A percentile compares a stretch with the other conserved stretches of the same genome.
These are phyloP conservation scores for Hypoxylon intermedium DNA, from an alignment of 495 filamentous ascomycete species.

Conservation along the genomic window DNA sequence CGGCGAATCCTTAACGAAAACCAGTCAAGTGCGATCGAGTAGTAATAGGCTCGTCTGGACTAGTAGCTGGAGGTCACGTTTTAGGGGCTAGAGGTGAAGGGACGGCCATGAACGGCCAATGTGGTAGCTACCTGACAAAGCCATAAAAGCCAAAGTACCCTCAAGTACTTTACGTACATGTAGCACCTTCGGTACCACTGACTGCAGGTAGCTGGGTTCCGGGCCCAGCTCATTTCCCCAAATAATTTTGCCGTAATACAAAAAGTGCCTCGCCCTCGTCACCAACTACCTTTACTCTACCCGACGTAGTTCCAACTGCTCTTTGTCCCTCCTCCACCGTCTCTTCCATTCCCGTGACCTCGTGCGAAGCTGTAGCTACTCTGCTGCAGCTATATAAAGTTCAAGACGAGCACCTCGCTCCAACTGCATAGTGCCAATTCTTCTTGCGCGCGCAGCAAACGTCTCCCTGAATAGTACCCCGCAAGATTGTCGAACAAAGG, in stretches of 20 bases:
- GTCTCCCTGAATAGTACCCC: constrained; percentile 31
- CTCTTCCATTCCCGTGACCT: constrained; percentile 2
- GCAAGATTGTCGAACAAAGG: constrained; percentile 34
- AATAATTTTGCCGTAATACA: constrained; percentile 41
- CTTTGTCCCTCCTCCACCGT: constrained; percentile 22
- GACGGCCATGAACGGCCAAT: not conserved
- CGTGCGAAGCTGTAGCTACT: constrained; percentile 12
- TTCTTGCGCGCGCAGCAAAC: not conserved
- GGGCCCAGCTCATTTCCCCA: constrained; percentile 24
- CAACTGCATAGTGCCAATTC: constrained; percentile 17
- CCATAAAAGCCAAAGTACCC: constrained; percentile 4
- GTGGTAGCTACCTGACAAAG: not conserved
- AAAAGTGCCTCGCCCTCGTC: constrained; percentile 39
- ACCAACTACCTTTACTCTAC: constrained; percentile 3
- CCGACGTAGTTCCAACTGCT: constrained; percentile 14
- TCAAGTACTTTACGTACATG: constrained; percentile 19
- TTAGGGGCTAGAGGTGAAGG: constrained; percentile 17
- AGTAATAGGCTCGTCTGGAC: constrained; percentile 12
- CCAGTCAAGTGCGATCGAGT: constrained; percentile 28
- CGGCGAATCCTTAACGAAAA: constrained; percentile 27
- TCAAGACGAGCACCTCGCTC: constrained; percentile 4
- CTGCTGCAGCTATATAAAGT: constrained; percentile 20
- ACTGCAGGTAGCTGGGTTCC: constrained; percentile 14
- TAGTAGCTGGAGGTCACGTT: constrained; percentile 22
- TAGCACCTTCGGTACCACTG: constrained; percentile 23